Evolutionary conservation across 306 rosid species (phyloP).

Genomic region (Dryas alaskensis): DNA sequence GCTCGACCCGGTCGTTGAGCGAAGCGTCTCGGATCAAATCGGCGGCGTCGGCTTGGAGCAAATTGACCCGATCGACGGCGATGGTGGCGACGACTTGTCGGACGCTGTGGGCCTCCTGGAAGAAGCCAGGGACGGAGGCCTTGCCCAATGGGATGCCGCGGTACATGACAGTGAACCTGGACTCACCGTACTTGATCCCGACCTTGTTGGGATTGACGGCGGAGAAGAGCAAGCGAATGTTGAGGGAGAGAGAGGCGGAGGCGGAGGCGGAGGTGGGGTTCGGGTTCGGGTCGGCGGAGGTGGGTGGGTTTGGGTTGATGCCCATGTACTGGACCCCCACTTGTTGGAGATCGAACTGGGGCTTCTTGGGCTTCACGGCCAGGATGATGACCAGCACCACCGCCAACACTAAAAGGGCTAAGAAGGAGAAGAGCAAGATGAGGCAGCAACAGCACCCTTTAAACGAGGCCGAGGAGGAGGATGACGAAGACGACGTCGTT

Average conservation of each 20-base stretch:
- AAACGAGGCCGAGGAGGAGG: conserved; percentile 69
- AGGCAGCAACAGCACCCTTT: conserved; percentile 95
- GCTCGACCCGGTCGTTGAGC: conserved; percentile 82
- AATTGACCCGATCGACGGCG: conserved; percentile 70
- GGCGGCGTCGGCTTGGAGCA: conserved; percentile 82
- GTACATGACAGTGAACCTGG: conserved; percentile 92
- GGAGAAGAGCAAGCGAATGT: conserved; percentile 62
- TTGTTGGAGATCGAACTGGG: conserved; percentile 89
- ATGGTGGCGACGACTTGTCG: conserved; percentile 69
- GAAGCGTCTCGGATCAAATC: conserved; percentile 79
- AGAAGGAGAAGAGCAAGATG: conserved; percentile 77
- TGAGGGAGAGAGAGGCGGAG: conserved; percentile 67
- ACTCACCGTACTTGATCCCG: conserved; percentile 88
- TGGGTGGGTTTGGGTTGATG: conserved; percentile 36
- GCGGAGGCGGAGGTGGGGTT: conserved; percentile 20
- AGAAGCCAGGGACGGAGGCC: conserved; percentile 81
- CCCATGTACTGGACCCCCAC: conserved; percentile 87
- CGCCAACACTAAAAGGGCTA: conserved; percentile 72
- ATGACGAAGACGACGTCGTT: conserved; percentile 35
- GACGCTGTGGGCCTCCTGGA: conserved; percentile 68
- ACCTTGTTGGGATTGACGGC: conserved; percentile 92
- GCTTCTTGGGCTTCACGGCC: conserved; percentile 88
- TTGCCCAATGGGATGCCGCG: conserved; percentile 83
- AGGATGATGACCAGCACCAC: conserved; percentile 66
- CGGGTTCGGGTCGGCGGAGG: conserved; percentile 18